A percentile compares a stretch with the other conserved stretches of the same genome.
phyloP scores from a whole-genome alignment of 2,329 filamentous ascomycete genomes.

The Aspergillus udagawae region DNA sequence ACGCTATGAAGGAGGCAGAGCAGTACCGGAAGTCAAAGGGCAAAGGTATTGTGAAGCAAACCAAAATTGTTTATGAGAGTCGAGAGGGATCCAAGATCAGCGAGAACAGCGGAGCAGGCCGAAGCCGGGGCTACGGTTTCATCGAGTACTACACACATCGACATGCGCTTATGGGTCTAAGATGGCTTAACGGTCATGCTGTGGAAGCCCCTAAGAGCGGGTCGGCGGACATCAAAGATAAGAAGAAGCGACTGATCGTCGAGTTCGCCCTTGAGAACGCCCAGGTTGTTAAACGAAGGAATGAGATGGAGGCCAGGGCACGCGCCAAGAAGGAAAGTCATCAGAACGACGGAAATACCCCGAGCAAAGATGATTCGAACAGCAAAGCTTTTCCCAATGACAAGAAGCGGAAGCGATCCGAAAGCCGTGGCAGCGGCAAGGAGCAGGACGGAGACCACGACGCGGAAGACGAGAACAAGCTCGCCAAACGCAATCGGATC shows the following conservation, averaged over 20 bases:
- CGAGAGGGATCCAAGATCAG: conserved; percentile 77
- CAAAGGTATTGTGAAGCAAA: conserved; percentile 84
- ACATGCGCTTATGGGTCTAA: conserved; percentile 87
- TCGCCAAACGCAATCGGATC: conserved; percentile 67
- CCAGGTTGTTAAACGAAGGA: conserved; percentile 80
- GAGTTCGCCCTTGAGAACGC: conserved; percentile 99
- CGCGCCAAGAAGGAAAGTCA: conserved; percentile 15
- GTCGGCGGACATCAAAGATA: conserved; percentile 53
- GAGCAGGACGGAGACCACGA: conserved; percentile 18
- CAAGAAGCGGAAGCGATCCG: conserved; percentile 32
- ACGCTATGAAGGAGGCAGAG: conserved; percentile 77
- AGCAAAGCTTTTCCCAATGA: conserved; percentile 16
- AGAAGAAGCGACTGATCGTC: conserved; percentile 84
- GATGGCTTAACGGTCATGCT: conserved; percentile 82
- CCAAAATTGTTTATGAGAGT: conserved; percentile 92
- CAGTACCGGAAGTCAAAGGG: conserved; percentile 73
- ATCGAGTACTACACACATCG: conserved; percentile 94
- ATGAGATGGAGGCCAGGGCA: conserved; percentile 29
- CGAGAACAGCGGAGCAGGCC: conserved; percentile 71
- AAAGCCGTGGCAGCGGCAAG: conserved; percentile 16
- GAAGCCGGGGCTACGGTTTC: conserved; percentile 92
- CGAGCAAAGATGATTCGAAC: conserved; percentile 19
- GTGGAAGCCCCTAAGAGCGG: conserved; percentile 40
- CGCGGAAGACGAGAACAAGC: conserved; percentile 48
- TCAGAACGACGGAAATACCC: conserved; percentile 13